Conservation (phyloP, 2,329 filamentous ascomycete genomes). For the Alternaria panax region DNA sequence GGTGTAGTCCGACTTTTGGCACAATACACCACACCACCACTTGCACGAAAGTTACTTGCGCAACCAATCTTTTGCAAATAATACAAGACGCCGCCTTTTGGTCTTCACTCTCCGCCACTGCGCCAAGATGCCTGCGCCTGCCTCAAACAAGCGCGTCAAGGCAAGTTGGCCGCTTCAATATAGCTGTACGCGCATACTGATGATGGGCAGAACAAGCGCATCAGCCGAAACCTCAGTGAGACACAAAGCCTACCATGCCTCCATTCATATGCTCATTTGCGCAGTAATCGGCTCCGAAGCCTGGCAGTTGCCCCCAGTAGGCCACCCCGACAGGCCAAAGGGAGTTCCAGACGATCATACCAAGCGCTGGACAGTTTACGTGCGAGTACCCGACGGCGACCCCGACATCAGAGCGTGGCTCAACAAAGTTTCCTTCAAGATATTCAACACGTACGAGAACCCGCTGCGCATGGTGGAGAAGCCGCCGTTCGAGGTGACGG, state of each 20-base stretch:
- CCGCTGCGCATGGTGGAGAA: constrained; percentile 78
- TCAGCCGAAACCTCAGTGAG: constrained; percentile 51
- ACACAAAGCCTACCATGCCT: not conserved
- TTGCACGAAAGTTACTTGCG: not conserved
- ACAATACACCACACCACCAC: not conserved
- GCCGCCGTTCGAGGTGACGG: constrained; percentile 81
- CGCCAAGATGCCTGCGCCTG: constrained; percentile 60
- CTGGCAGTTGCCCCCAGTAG: constrained; percentile 71
- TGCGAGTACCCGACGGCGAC: constrained; percentile 86
- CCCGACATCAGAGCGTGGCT: constrained; percentile 92
- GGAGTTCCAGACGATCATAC: constrained; percentile 89
- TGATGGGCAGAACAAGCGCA: constrained; percentile 48
- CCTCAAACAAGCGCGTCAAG: constrained; percentile 63
- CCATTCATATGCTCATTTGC: constrained; percentile 31
- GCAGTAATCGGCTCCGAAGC: constrained; percentile 60
- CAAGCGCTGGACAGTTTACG: constrained; percentile 95
- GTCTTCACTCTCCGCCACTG: not conserved
- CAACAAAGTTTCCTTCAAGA: constrained; percentile 95
- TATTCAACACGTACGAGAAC: constrained; percentile 96
- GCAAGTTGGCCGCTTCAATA: constrained; percentile 19
- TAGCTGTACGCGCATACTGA: constrained; percentile 21
- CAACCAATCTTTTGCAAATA: not conserved
- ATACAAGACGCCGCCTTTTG: not conserved
- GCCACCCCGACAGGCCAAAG: constrained; percentile 67
- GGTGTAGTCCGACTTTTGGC: not conserved